Percentiles rank a stretch among this genome's conserved stretches.
phyloP scores from a whole-genome alignment of 2,329 filamentous ascomycete species.

The Ophiostoma himal-ulmi region DNA sequence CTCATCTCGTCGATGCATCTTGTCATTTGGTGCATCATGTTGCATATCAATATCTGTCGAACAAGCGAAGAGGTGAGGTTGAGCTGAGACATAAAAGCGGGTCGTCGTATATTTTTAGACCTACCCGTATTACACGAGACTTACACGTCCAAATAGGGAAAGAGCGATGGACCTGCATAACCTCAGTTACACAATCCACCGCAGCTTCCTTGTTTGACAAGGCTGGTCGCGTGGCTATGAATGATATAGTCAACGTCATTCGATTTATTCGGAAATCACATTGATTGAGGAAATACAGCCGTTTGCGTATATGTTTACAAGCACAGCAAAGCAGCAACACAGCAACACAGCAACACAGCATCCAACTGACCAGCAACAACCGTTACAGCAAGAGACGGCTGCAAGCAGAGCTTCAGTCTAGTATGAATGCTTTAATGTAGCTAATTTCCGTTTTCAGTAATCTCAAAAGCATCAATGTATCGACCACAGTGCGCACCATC shows the following conservation, averaged over 20 bases:
- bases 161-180: neutral
- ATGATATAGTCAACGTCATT: neutral
- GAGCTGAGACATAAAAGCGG: neutral
- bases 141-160: slow-evolving; percentile 1
- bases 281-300: neutral
- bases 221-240: neutral
- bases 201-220: neutral
- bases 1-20: neutral
- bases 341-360: neutral
- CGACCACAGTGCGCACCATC: neutral
- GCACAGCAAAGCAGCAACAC: too few relatives aligned
- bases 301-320: neutral
- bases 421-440: neutral
- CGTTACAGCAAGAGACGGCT: neutral
- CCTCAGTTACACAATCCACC: neutral
- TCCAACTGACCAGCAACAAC: neutral
- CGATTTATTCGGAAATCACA: neutral
- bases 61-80: neutral
- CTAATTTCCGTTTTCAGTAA: neutral
- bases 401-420: neutral
- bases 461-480: neutral
- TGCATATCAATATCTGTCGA: neutral
- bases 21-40: neutral
- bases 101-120: neutral
- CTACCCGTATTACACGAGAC: neutral